phyloP scores from a whole-genome alignment of 1,139 yeast genomes.

The Hansenula sp. region DNA sequence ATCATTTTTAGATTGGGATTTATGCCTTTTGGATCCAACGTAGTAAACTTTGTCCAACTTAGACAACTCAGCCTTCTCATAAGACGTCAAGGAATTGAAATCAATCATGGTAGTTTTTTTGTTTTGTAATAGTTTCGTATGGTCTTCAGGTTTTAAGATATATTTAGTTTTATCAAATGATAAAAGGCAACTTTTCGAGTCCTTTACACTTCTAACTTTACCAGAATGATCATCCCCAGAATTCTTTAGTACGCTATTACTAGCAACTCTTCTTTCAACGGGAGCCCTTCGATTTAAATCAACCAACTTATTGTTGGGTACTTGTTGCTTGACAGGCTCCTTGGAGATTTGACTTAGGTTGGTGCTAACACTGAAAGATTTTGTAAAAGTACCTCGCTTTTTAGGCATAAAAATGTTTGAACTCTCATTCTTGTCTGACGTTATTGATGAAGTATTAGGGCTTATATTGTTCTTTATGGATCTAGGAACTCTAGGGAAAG shows the following conservation, averaged over 20 bases:
- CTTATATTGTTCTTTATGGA: too few relatives aligned
- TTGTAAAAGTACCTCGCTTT: slow-evolving; percentile 8
- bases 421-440: neutral
- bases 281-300: neutral
- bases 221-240: too few relatives aligned
- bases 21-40: slow-evolving; percentile 12
- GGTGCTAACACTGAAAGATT: slow-evolving; percentile 16
- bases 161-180: neutral
- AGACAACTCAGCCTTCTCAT: slow-evolving; percentile 51
- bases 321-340: neutral
- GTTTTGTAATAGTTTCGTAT: too few relatives aligned
- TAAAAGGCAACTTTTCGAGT: neutral
- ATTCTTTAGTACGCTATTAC: neutral
- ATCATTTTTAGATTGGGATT: slow-evolving; percentile 5
- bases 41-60: slow-evolving; percentile 42
- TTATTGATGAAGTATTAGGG: neutral
- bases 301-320: neutral
- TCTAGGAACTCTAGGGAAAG: neutral
- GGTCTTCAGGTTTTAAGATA: neutral
- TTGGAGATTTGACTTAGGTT: slow-evolving; percentile 11
- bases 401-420: neutral
- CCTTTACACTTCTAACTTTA: neutral
- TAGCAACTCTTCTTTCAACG: neutral
- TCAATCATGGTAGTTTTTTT: neutral
- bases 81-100: slow-evolving; percentile 31